Percentiles rank a stretch among this genome's conserved stretches.
Evolutionary conservation across 1,284 basidiomycete genomes (phyloP).

Genomic region (Leccinum subfulvum): DNA sequence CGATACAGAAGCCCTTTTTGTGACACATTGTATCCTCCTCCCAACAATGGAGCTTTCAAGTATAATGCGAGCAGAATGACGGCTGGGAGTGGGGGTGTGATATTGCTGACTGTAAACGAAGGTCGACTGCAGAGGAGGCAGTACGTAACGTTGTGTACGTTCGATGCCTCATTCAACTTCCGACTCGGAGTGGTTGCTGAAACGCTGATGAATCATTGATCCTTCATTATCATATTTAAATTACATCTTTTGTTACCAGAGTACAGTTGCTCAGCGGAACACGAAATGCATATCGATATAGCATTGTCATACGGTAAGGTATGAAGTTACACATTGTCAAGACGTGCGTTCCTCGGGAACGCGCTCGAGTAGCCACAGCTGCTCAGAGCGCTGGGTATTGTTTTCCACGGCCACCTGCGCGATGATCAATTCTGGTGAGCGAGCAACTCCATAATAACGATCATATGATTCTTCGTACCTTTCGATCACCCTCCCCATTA

Average conservation of each 20-base stretch:
- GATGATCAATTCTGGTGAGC: background rate
- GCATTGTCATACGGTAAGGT: background rate
- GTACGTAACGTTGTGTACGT: no score
- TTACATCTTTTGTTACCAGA: background rate
- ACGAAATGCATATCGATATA: background rate
- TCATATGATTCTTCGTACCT: background rate
- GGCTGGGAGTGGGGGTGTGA: no score
- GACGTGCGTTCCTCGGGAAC: background rate
- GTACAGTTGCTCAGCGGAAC: background rate
- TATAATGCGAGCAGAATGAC: no score
- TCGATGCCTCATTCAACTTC: no score
- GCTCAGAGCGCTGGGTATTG: background rate
- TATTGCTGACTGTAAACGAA: no score
- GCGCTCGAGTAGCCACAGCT: background rate
- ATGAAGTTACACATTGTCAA: background rate
- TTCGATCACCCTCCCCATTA: background rate
- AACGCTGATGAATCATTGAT: background rate
- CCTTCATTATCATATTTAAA: background rate
- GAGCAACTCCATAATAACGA: background rate
- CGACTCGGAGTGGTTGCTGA: no score
- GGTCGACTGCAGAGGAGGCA: no score
- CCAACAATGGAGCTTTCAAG: no score
- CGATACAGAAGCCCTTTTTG: no score
- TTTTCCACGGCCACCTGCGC: background rate
- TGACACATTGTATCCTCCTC: no score